phyloP scores from a whole-genome alignment of 2,329 filamentous ascomycete species.

The Phoma sp. region DNA sequence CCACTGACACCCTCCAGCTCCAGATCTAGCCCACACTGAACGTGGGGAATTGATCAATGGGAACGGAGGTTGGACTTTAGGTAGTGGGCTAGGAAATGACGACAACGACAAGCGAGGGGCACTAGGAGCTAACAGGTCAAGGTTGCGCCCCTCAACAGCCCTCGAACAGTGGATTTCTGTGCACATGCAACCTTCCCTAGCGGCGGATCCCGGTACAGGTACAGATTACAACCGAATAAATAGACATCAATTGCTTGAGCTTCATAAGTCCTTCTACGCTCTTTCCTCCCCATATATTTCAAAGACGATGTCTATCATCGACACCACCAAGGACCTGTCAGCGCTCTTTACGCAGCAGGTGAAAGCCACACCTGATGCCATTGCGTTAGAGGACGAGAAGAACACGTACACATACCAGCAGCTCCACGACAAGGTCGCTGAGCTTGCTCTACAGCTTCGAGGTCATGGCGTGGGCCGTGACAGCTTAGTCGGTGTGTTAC shows the following conservation, averaged over 20 bases:
- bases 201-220: constrained; percentile 20
- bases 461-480: constrained; percentile 73
- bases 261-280: constrained; percentile 2
- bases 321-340: constrained; percentile 73
- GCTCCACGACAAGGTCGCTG: constrained; percentile 70
- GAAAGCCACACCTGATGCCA: constrained; percentile 68
- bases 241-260: constrained; percentile 26
- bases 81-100: constrained; percentile 17
- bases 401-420: constrained; percentile 73
- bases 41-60: constrained; percentile 27
- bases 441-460: constrained; percentile 69
- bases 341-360: constrained; percentile 75
- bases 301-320: constrained; percentile 66
- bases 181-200: constrained; percentile 24
- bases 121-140: constrained; percentile 17
- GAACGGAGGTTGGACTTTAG: constrained; percentile 19
- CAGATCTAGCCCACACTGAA: constrained; percentile 20
- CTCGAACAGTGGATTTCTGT: constrained; percentile 18
- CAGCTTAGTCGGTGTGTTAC: constrained; percentile 74
- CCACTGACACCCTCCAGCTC: not conserved
- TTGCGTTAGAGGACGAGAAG: constrained; percentile 74
- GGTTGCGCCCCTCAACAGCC: constrained; percentile 14
- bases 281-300: constrained; percentile 12
- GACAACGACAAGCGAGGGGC: constrained; percentile 18
- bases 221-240: constrained; percentile 25